Conservation (phyloP, 2,329 filamentous ascomycete genomes). For the Paracoccidioides lutzii region DNA sequence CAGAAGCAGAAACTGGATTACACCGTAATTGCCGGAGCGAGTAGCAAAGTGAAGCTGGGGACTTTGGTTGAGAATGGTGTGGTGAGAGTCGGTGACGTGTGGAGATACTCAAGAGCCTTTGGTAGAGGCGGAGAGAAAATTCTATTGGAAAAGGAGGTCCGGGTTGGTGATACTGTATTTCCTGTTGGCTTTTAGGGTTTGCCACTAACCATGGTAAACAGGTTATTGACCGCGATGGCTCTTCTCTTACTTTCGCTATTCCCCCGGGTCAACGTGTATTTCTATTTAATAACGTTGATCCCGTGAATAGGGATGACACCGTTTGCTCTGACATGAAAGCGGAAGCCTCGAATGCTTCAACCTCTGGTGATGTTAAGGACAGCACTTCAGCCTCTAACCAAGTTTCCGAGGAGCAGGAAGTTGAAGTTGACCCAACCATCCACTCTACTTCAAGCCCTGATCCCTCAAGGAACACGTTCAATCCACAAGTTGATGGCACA, state of each 20-base stretch:
- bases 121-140: slow-evolving; percentile 15
- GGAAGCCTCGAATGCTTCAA: background rate
- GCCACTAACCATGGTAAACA: slow-evolving; percentile 4
- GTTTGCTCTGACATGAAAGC: background rate
- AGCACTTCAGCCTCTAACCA: background rate
- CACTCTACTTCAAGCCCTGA: background rate
- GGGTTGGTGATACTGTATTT: slow-evolving; percentile 17
- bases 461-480: background rate
- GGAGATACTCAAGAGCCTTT: slow-evolving; percentile 22
- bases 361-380: background rate
- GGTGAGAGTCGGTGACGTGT: slow-evolving; percentile 29
- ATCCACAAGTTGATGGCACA: background rate
- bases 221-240: slow-evolving; percentile 24
- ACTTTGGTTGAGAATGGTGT: slow-evolving; percentile 25
- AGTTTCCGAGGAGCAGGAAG: background rate
- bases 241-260: slow-evolving; percentile 25
- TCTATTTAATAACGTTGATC: slow-evolving; percentile 10
- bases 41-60: slow-evolving; percentile 27
- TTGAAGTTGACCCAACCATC: background rate
- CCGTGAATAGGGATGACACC: background rate
- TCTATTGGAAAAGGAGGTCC: slow-evolving; percentile 31
- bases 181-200: background rate
- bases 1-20: slow-evolving; percentile 35
- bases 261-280: slow-evolving; percentile 28
- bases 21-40: slow-evolving; percentile 28